These are phyloP conservation scores for Globisporangium orthogonon DNA, from an alignment of 352 stramenopile genomes.

Conservation along the genomic window DNA sequence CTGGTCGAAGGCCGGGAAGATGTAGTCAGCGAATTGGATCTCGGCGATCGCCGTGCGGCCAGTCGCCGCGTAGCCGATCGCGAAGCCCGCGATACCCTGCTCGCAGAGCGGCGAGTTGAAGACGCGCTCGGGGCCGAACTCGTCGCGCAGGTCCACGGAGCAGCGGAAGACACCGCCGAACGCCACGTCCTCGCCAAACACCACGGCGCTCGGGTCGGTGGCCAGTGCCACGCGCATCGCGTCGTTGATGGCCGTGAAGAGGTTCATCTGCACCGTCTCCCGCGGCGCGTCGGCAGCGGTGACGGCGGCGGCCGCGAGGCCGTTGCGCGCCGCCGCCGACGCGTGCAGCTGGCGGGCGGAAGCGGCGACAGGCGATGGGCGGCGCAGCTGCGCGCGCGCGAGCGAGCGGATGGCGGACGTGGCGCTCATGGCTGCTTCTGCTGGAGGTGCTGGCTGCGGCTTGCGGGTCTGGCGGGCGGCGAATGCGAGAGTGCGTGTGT, in stretches of 20 bases:
- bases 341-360: constrained; percentile 1
- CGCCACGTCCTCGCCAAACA: constrained; percentile 98
- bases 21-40: constrained; percentile 98
- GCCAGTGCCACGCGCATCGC: constrained; percentile 86
- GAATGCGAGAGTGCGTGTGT: constrained; percentile 1
- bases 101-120: constrained; percentile 97
- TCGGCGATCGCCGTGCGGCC: constrained; percentile 96
- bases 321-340: constrained; percentile 4
- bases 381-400: constrained; percentile 6
- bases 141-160: constrained; percentile 89
- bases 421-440: constrained; percentile 2
- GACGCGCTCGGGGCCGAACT: constrained; percentile 93
- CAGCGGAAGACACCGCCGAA: constrained; percentile 99
- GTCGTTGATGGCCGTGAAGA: constrained; percentile 92
- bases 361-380: not conserved
- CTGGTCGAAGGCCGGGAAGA: constrained; percentile 95
- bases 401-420: constrained; percentile 2
- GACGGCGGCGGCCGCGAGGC: constrained; percentile 4
- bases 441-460: not conserved
- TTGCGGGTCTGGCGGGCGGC: not conserved
- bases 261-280: constrained; percentile 84
- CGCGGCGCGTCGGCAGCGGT: constrained; percentile 13
- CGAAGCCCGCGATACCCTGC: constrained; percentile 93
- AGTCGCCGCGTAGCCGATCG: constrained; percentile 95
- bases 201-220: constrained; percentile 86